phyloP scores from a whole-genome alignment of 805 yeast genomes.

The Candida cerambycidarum region DNA sequence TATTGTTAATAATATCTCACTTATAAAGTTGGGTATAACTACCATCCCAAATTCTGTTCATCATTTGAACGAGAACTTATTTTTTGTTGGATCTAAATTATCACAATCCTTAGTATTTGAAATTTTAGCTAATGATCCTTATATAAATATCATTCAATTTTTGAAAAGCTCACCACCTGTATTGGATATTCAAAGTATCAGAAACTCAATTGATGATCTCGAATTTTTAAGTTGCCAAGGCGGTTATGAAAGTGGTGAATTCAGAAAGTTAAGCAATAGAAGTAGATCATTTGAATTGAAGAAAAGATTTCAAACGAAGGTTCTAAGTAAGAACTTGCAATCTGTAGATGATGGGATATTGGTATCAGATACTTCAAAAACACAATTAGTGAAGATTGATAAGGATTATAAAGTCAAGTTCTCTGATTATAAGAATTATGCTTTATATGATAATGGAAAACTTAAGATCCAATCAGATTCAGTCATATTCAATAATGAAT shows the following conservation, averaged over 20 bases:
- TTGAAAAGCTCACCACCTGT: conserved; percentile 33
- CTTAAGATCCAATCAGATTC: conserved; percentile 9
- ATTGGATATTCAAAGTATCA: conserved; percentile 20
- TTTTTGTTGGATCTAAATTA: conserved; percentile 29
- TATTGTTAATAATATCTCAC: conserved; percentile 14
- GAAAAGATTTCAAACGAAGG: conserved; percentile 3
- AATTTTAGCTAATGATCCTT: conserved; percentile 25
- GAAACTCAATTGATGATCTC: conserved; percentile 3
- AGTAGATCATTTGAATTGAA: conserved; percentile 4
- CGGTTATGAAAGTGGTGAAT: conserved; percentile 35
- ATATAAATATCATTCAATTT: conserved; percentile 21
- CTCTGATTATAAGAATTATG: background rate
- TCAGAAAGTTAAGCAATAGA: conserved; percentile 15
- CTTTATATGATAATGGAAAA: background rate
- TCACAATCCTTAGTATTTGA: conserved; percentile 34
- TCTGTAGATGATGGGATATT: background rate
- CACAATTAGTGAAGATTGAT: background rate
- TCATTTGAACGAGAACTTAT: conserved; percentile 25
- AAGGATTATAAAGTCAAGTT: background rate
- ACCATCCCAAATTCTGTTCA: conserved; percentile 30
- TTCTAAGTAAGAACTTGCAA: background rate
- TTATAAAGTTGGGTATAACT: conserved; percentile 27
- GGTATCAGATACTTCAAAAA: background rate
- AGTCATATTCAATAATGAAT: background rate
- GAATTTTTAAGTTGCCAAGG: conserved; percentile 30